A percentile compares a stretch with the other conserved stretches of the same genome.
phyloP scores from a whole-genome alignment of 192 early-diverging fungal genomes.

The Umbelopsis sp. region DNA sequence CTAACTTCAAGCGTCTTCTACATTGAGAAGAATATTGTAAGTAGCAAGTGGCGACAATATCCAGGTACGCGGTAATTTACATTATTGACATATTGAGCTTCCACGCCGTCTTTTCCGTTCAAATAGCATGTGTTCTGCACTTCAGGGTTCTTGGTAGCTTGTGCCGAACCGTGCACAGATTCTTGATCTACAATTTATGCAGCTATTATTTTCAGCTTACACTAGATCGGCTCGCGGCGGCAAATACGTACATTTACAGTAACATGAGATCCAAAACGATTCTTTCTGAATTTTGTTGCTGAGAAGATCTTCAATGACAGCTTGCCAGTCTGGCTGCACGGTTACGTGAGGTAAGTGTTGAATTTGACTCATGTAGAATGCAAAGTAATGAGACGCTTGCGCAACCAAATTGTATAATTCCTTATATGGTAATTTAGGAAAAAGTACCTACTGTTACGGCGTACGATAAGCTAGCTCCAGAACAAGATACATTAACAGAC shows the following conservation, averaged over 20 bases:
- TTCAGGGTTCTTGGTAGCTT: constrained; percentile 23
- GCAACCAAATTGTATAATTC: background rate
- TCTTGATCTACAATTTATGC: constrained; percentile 36
- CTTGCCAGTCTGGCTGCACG: constrained; percentile 56
- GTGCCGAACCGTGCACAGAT: constrained; percentile 47
- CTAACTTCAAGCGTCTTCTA: constrained; percentile 49
- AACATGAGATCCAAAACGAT: constrained; percentile 56
- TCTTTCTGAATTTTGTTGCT: constrained; percentile 35
- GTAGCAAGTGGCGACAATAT: background rate
- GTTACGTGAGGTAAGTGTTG: constrained; percentile 39
- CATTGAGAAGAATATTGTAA: background rate
- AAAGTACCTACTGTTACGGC: background rate
- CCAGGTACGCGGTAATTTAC: constrained; percentile 26
- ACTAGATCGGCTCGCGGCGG: background rate
- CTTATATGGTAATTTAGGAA: background rate
- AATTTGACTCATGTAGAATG: background rate
- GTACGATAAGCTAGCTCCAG: background rate
- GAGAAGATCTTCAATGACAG: constrained; percentile 45
- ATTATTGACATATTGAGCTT: constrained; percentile 42
- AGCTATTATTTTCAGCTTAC: background rate
- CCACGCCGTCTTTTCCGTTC: constrained; percentile 45
- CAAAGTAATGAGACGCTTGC: background rate
- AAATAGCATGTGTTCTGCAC: constrained; percentile 21
- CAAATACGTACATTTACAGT: constrained; percentile 40
- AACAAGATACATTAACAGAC: background rate